These are phyloP conservation scores for Platanthera zijinensis DNA, from an alignment of 106 monocot species.

Conservation along the genomic window DNA sequence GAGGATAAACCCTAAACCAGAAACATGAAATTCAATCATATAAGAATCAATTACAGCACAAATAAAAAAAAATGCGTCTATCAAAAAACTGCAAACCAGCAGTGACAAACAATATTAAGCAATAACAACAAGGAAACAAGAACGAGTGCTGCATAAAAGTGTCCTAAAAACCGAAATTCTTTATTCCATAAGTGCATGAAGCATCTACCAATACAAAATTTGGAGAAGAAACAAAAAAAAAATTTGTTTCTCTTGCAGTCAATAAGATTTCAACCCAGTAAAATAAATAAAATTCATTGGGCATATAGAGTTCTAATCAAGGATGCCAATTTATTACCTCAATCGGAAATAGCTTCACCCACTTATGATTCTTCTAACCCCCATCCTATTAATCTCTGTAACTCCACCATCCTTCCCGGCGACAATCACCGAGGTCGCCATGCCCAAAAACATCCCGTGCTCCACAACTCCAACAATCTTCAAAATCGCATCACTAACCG, in stretches of 20 bases:
- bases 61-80: too few relatives aligned
- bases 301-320: background rate
- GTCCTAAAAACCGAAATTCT: background rate
- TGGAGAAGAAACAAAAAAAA: background rate
- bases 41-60: too few relatives aligned
- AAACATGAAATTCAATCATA: too few relatives aligned
- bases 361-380: background rate
- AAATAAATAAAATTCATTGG: background rate
- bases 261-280: background rate
- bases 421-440: constrained; percentile 65
- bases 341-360: background rate
- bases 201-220: constrained; percentile 2
- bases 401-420: constrained; percentile 55
- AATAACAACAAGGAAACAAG: too few relatives aligned
- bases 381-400: constrained; percentile 14
- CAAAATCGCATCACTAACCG: constrained; percentile 52
- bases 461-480: constrained; percentile 80
- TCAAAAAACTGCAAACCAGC: too few relatives aligned
- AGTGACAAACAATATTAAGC: too few relatives aligned
- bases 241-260: background rate
- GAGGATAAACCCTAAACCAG: too few relatives aligned
- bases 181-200: background rate
- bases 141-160: too few relatives aligned
- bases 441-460: constrained; percentile 91
- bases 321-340: constrained; percentile 1